phyloP scores from a whole-genome alignment of 2,329 filamentous ascomycete species.

The Plenodomus lindquistii region DNA sequence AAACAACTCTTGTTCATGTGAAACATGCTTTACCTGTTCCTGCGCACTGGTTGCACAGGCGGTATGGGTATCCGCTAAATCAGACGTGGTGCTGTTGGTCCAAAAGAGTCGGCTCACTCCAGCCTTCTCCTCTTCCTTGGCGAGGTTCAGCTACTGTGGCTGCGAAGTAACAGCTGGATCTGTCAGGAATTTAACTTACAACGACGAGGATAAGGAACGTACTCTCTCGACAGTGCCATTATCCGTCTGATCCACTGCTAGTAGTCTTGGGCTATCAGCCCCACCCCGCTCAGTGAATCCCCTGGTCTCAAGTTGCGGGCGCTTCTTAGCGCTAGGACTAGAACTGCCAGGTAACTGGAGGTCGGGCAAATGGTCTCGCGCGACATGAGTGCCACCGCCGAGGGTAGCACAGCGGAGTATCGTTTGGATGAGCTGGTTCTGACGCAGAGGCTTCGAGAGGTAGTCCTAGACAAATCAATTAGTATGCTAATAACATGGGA shows the following conservation, averaged over 20 bases:
- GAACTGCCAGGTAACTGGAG: conserved; percentile 40
- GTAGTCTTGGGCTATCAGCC: conserved; percentile 65
- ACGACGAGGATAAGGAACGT: conserved; percentile 38
- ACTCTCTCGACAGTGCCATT: conserved; percentile 62
- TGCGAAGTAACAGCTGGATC: conserved; percentile 50
- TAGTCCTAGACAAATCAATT: conserved; percentile 66
- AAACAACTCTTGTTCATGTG: neutral
- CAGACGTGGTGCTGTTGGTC: neutral
- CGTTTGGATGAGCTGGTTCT: conserved; percentile 96
- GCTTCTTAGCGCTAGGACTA: conserved; percentile 23
- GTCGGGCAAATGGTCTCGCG: conserved; percentile 24
- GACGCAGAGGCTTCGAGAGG: conserved; percentile 92
- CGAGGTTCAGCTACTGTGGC: conserved; percentile 52
- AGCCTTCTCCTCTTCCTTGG: conserved; percentile 22
- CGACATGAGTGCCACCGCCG: conserved; percentile 68
- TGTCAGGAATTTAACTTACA: conserved; percentile 20
- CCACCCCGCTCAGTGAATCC: conserved; percentile 71
- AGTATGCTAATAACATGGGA: conserved; percentile 2
- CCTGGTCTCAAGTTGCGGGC: conserved; percentile 63
- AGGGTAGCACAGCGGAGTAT: conserved; percentile 96
- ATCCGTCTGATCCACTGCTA: conserved; percentile 65
- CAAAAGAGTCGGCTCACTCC: conserved; percentile 9
- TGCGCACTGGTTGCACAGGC: neutral
- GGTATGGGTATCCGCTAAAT: conserved; percentile 1
- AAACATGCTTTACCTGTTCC: neutral